Percentiles rank a stretch among this genome's conserved stretches.
Evolutionary conservation across 192 early-diverging fungal genomes (phyloP).

Genomic region (Umbelopsis sp.): DNA sequence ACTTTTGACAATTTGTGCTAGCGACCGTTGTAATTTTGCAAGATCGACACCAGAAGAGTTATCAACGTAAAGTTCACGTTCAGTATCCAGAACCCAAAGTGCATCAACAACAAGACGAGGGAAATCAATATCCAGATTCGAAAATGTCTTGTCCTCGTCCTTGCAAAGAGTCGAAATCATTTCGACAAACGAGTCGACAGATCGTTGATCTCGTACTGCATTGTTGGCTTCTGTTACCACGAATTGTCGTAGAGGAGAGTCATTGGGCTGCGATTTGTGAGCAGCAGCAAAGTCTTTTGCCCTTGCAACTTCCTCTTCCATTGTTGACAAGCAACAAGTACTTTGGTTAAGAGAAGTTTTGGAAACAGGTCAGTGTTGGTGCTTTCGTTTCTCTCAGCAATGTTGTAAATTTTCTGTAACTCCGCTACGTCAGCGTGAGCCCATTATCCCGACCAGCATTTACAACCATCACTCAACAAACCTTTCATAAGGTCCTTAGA

Average conservation of each 20-base stretch:
- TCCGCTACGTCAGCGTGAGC: constrained; percentile 10
- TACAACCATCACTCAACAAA: no score
- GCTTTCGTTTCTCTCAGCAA: no score
- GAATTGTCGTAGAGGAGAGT: constrained; percentile 7
- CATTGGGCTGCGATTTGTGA: constrained; percentile 3
- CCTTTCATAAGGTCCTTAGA: no score
- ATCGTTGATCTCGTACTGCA: constrained; percentile 19
- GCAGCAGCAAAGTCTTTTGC: not conserved
- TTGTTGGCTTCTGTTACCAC: not conserved
- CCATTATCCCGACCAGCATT: no score
- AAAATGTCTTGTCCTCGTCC: constrained; percentile 27
- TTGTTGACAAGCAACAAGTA: not conserved
- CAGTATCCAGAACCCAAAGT: constrained; percentile 26
- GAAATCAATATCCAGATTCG: constrained; percentile 3
- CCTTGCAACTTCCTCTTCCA: constrained; percentile 8
- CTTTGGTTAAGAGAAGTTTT: not conserved
- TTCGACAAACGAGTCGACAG: constrained; percentile 22
- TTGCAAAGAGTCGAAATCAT: constrained; percentile 16
- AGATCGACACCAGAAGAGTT: not conserved
- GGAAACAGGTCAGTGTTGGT: no score
- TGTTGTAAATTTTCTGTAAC: not conserved
- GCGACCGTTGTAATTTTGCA: not conserved
- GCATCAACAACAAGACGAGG: constrained; percentile 27
- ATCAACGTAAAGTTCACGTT: constrained; percentile 14
- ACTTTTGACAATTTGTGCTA: constrained; percentile 20